Percentiles rank a stretch among this genome's conserved stretches.
phyloP scores from a whole-genome alignment of 352 stramenopile species.

The Globisporangium spinosum region DNA sequence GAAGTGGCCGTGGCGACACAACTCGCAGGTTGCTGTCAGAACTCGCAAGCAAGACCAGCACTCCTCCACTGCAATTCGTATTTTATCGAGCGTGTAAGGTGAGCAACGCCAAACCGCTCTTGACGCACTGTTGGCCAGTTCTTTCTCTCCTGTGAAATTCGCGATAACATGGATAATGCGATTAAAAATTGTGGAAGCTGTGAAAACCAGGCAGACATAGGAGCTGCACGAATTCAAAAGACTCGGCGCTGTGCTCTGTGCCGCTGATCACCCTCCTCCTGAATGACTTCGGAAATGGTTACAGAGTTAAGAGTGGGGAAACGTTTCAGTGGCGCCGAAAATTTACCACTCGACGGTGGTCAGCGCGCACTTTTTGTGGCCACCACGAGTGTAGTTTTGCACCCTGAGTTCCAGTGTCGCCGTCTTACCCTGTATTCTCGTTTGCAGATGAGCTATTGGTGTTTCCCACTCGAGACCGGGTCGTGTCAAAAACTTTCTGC shows the following conservation, averaged over 20 bases:
- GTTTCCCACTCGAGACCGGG: background rate
- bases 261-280: background rate
- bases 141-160: background rate
- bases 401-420: too few species aligned
- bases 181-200: background rate
- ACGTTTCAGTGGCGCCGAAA: background rate
- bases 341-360: background rate
- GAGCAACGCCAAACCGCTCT: background rate
- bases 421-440: too few species aligned
- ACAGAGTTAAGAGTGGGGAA: background rate
- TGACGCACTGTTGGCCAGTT: background rate
- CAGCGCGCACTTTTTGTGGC: background rate
- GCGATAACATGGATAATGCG: background rate
- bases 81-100: background rate
- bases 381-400: background rate
- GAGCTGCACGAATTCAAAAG: background rate
- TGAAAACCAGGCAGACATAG: background rate
- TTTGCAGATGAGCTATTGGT: background rate
- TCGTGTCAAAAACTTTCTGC: background rate
- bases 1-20: background rate
- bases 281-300: background rate
- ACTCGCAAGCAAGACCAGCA: background rate
- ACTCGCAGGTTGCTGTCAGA: background rate
- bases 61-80: background rate
- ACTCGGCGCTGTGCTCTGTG: background rate